Evolutionary conservation across 1,139 yeast species (phyloP), one percentile per base, ranked within the genome.

Genomic region (Williopsis jadinii): DNA sequence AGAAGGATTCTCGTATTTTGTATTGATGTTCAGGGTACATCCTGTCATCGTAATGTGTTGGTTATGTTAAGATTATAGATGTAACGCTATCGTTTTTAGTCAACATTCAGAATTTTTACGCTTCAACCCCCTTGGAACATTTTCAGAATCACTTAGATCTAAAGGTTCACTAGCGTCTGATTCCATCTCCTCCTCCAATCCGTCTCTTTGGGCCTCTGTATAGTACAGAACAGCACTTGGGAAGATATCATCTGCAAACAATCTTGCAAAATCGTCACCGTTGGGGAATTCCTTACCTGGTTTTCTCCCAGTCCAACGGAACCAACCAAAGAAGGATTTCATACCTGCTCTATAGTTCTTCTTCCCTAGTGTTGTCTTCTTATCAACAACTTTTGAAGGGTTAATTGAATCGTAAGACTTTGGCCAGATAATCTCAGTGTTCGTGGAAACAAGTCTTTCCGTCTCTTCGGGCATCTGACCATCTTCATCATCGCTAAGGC

Each of bases 241-340:
- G 53, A 75, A 83, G 30, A 84, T 58, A 53, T 83, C 88, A 35
- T 82, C 87, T 2, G 72, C 68, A 12, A 84, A 66, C 39, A 83
- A 62, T 36, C 76, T 64, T 1, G 90, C 78, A 47, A 84, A 66
- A 11, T 80, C 86, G 49, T 79, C 88, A 11, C 90, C 92, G 48
- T 71, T 68, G 49, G 88, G 71, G 54, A 76, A 82, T 54, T 83
- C 90, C 55, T 82, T 82, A 1, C 85, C 85, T 1, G 84, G 82
- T 52, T 78, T 80, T 39, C 58, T 59, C 1, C 90, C 92, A 0
- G 90, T 81, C 92, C 92, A 83, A 36, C 66, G 64, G 54, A 82
- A 82, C 77, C 84, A 83, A 3, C 86, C 77, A 59, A 82, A 82
- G 52, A 83, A 75, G 6, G 86, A 77, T 54, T 78, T 78, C 87